Evolutionary conservation across 2,329 filamentous ascomycete genomes (phyloP).

Genomic region (Chrysoporthe deuterocubensis): DNA sequence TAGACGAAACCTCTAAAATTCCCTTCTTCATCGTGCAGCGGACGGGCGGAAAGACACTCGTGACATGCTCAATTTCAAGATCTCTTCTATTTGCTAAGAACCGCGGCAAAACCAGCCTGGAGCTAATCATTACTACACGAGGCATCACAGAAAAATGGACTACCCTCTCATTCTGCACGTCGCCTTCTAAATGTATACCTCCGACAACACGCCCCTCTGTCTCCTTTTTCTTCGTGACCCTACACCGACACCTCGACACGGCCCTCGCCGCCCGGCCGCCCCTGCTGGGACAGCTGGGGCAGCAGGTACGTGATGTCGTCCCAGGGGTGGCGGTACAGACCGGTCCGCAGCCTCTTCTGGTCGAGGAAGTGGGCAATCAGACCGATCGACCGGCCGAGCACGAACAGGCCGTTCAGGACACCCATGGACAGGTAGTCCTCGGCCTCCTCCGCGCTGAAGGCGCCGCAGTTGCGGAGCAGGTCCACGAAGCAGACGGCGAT

Average conservation of each 20-base stretch:
- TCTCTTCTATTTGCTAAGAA: slow-evolving; percentile 27
- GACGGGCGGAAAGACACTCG: background rate
- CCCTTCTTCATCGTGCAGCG: background rate
- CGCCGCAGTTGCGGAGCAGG: slow-evolving; percentile 94
- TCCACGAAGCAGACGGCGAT: slow-evolving; percentile 99
- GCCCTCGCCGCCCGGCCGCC: slow-evolving; percentile 75
- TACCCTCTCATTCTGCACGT: slow-evolving; percentile 16
- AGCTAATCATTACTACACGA: slow-evolving; percentile 30
- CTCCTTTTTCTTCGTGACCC: slow-evolving; percentile 29
- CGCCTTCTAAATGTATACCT: slow-evolving; percentile 26
- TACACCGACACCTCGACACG: slow-evolving; percentile 88
- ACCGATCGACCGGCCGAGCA: slow-evolving; percentile 95
- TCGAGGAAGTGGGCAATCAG: slow-evolving; percentile 99
- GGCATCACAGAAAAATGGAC: slow-evolving; percentile 23
- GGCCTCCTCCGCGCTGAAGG: slow-evolving; percentile 93
- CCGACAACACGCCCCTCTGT: background rate
- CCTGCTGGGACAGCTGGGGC: slow-evolving; percentile 73
- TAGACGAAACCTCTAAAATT: background rate
- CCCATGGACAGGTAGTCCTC: slow-evolving; percentile 99
- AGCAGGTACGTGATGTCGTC: slow-evolving; percentile 97
- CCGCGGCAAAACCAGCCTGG: slow-evolving; percentile 26
- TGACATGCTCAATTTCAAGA: slow-evolving; percentile 17
- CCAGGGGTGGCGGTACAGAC: slow-evolving; percentile 99
- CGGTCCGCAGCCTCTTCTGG: slow-evolving; percentile 98
- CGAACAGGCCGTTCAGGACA: slow-evolving; percentile 99